phyloP scores from a whole-genome alignment of 208 protist genomes.

The Wallacemonas collosoma region DNA sequence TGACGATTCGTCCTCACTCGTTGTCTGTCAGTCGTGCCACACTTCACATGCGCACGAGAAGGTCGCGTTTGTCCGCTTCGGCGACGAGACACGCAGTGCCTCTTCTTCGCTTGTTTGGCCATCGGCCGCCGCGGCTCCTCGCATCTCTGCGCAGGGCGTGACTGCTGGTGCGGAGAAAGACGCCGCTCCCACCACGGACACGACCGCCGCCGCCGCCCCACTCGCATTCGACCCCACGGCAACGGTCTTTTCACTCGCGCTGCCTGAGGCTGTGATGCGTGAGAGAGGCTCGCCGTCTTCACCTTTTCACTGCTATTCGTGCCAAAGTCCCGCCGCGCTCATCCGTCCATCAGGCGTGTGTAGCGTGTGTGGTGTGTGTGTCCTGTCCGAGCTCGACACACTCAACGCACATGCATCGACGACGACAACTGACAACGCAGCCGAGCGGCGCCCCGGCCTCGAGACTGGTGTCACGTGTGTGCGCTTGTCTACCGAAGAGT shows the following conservation, averaged over 20 bases:
- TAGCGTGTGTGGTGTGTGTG: constrained; percentile 23
- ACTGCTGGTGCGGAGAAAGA: too few species aligned
- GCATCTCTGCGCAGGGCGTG: too few species aligned
- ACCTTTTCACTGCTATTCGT: not conserved
- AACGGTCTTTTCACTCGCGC: not conserved
- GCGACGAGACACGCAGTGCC: not conserved
- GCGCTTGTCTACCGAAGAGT: not conserved
- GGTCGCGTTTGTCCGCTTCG: not conserved
- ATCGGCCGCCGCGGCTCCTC: not conserved
- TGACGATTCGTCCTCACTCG: not conserved
- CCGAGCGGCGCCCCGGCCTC: too few species aligned
- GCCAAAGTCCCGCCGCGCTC: not conserved
- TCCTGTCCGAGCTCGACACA: not conserved
- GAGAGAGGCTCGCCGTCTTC: not conserved
- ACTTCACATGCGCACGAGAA: not conserved
- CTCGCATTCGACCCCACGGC: not conserved
- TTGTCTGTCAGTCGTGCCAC: not conserved
- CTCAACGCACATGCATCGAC: too few species aligned
- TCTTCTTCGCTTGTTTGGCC: not conserved
- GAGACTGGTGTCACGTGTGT: too few species aligned
- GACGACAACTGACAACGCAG: too few species aligned
- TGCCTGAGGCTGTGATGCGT: not conserved
- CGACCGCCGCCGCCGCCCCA: not conserved
- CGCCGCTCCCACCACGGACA: not conserved
- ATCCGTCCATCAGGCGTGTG: constrained; percentile 19